Evolutionary conservation across 2,329 filamentous ascomycete species (phyloP).

Genomic region (Teratosphaeria epicoccoides): DNA sequence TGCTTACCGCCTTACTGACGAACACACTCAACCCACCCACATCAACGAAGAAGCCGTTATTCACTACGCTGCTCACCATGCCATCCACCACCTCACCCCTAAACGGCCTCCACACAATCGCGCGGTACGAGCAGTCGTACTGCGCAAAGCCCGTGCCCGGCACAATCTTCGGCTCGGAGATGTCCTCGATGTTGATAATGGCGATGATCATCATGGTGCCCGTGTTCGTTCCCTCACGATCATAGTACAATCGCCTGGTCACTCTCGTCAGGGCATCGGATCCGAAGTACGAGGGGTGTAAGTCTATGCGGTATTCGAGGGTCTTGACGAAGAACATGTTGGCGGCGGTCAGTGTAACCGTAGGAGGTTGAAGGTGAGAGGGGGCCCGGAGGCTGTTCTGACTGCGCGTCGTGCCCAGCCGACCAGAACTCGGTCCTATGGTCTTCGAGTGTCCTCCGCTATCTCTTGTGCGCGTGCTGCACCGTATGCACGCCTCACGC

Average conservation of each 20-base stretch:
- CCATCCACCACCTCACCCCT: constrained; percentile 97
- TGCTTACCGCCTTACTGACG: constrained; percentile 67
- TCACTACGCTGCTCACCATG: constrained; percentile 81
- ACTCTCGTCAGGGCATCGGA: constrained; percentile 88
- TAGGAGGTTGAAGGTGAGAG: background rate
- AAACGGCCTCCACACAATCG: constrained; percentile 95
- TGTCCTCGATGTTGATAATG: constrained; percentile 92
- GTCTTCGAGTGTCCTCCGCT: background rate
- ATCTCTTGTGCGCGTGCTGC: background rate
- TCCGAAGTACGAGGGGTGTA: constrained; percentile 95
- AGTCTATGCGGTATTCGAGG: constrained; percentile 83
- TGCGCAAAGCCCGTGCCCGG: constrained; percentile 86
- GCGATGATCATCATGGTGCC: constrained; percentile 96
- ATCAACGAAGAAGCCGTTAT: constrained; percentile 81
- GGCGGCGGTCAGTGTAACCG: background rate
- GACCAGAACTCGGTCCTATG: background rate
- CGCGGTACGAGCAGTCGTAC: constrained; percentile 89
- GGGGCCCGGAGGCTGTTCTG: background rate
- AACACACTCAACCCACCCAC: constrained; percentile 70
- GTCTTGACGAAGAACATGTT: constrained; percentile 97
- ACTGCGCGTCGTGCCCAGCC: background rate
- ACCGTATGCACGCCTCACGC: background rate
- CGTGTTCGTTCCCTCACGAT: constrained; percentile 90
- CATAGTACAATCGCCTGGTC: constrained; percentile 75
- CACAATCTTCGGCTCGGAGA: constrained; percentile 75